Percentiles rank a stretch among this genome's conserved stretches.
phyloP scores from a whole-genome alignment of 2,329 filamentous ascomycete species.

The Colletotrichum sp. region DNA sequence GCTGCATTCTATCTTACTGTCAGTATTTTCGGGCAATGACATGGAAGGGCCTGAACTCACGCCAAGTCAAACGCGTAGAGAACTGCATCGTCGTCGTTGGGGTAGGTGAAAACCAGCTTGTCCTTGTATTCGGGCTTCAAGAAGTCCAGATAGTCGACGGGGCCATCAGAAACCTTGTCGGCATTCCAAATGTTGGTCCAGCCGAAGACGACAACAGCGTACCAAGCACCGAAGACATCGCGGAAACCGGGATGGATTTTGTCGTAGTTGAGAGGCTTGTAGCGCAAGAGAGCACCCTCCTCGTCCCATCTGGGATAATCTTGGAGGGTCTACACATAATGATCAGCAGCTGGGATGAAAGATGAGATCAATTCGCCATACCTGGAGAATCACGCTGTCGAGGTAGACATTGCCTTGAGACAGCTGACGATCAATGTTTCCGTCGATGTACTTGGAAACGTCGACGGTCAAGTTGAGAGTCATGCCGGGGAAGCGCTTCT shows the following conservation, averaged over 20 bases:
- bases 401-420: slow-evolving; percentile 39
- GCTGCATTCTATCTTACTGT: slow-evolving; percentile 30
- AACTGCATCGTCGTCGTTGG: slow-evolving; percentile 63
- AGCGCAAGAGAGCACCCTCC: slow-evolving; percentile 50
- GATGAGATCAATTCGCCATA: neutral
- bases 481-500: slow-evolving; percentile 51
- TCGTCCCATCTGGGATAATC: slow-evolving; percentile 58
- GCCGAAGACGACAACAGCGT: slow-evolving; percentile 39
- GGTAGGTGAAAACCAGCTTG: slow-evolving; percentile 59
- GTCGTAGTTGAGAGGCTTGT: slow-evolving; percentile 53
- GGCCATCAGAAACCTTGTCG: slow-evolving; percentile 34
- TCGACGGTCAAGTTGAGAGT: slow-evolving; percentile 59
- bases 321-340: slow-evolving; percentile 39
- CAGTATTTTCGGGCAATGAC: neutral
- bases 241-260: slow-evolving; percentile 46
- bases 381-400: slow-evolving; percentile 52
- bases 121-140: slow-evolving; percentile 55
- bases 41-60: slow-evolving; percentile 30
- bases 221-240: slow-evolving; percentile 41
- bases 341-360: accelerated
- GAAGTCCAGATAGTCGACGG: slow-evolving; percentile 47
- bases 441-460: slow-evolving; percentile 63
- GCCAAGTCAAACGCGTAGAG: slow-evolving; percentile 54
- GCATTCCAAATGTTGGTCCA: slow-evolving; percentile 42
- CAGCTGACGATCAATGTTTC: slow-evolving; percentile 49